These are phyloP conservation scores for Euphorbia peplus DNA, from an alignment of 345 rosid species.

Conservation along the genomic window DNA sequence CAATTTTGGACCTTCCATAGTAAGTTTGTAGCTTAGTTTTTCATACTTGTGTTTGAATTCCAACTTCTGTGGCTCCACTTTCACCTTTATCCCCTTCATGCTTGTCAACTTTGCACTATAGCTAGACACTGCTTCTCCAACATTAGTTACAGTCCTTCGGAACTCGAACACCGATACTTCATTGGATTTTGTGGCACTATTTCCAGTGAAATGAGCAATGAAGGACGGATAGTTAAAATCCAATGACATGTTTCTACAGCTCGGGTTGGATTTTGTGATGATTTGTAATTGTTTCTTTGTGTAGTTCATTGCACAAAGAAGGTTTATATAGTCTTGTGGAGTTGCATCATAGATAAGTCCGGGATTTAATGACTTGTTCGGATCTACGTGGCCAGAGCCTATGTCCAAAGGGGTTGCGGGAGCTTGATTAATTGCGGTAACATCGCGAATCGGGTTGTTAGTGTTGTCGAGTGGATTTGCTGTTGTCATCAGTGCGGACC, in stretches of 20 bases:
- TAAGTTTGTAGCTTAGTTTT: conserved; percentile 47
- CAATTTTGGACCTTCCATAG: conserved; percentile 41
- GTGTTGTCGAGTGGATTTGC: conserved; percentile 39
- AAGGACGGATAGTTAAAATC: conserved; percentile 61
- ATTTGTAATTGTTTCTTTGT: conserved; percentile 30
- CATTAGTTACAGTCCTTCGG: conserved; percentile 46
- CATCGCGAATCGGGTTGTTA: conserved; percentile 31
- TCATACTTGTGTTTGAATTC: conserved; percentile 42
- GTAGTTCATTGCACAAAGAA: conserved; percentile 49
- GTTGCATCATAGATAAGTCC: conserved; percentile 54
- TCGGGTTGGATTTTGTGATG: conserved; percentile 40
- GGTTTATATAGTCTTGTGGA: conserved; percentile 42
- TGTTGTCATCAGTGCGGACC: conserved; percentile 52
- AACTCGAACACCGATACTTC: conserved; percentile 25
- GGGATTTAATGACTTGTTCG: conserved; percentile 46
- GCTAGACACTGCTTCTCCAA: conserved; percentile 37
- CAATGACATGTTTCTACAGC: conserved; percentile 32
- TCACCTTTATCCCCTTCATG: conserved; percentile 44
- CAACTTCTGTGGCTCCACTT: conserved; percentile 52
- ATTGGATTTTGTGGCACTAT: conserved; percentile 11
- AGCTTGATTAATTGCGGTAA: background rate
- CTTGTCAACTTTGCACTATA: conserved; percentile 43
- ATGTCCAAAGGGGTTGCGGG: conserved; percentile 54
- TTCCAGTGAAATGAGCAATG: conserved; percentile 33
- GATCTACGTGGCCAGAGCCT: conserved; percentile 53